Evolutionary conservation across 2,329 filamentous ascomycete genomes (phyloP).

Genomic region (Talaromyces sp.): DNA sequence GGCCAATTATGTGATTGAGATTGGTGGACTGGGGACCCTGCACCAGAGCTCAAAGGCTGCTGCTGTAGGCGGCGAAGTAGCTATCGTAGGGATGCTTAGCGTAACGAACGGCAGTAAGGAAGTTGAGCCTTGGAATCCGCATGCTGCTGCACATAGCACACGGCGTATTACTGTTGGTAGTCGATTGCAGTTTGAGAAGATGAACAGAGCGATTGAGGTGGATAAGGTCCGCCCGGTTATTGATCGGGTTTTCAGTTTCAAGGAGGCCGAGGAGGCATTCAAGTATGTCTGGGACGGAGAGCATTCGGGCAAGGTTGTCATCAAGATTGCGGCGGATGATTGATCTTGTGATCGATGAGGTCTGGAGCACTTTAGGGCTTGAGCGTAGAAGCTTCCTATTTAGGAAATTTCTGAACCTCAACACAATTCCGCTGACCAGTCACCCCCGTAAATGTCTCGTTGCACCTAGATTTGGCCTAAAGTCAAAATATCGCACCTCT

Average conservation of each 20-base stretch:
- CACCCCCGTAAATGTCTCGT: background rate
- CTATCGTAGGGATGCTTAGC: background rate
- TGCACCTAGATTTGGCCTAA: background rate
- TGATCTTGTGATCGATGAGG: background rate
- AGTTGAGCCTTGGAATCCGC: background rate
- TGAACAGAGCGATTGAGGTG: background rate
- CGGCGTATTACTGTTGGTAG: background rate
- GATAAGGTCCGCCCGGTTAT: slow-evolving; percentile 39
- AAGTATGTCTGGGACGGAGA: slow-evolving; percentile 52
- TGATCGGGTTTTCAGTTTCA: slow-evolving; percentile 56
- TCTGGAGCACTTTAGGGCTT: background rate
- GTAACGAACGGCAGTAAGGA: background rate
- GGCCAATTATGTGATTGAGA: background rate
- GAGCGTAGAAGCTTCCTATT: background rate
- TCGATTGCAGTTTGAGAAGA: background rate
- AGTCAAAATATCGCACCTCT: background rate
- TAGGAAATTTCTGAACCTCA: background rate
- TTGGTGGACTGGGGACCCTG: background rate
- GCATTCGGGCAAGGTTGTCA: slow-evolving; percentile 8
- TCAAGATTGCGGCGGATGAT: background rate
- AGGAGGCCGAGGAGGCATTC: slow-evolving; percentile 54
- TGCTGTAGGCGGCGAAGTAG: background rate
- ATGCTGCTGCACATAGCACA: background rate
- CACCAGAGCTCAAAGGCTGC: background rate
- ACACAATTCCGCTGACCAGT: background rate